These are phyloP conservation scores for Diaporthe vaccinii DNA, from an alignment of 2,329 filamentous ascomycete species.

Conservation along the genomic window DNA sequence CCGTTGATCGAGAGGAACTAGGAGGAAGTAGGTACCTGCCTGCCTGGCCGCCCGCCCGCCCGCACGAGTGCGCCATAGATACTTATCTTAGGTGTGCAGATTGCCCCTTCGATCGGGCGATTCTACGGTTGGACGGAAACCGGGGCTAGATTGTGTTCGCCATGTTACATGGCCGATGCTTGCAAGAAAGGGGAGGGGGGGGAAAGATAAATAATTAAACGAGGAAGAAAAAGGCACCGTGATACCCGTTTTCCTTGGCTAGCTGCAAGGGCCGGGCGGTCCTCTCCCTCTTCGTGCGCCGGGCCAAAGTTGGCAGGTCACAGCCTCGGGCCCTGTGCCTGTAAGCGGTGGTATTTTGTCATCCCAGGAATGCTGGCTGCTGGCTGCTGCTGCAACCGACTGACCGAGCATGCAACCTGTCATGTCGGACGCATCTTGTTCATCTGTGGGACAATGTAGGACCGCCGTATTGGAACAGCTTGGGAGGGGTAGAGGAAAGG, in stretches of 20 bases:
- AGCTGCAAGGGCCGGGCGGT: not conserved
- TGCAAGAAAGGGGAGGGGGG: not conserved
- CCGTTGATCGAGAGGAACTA: constrained; percentile 14
- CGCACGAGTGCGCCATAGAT: not conserved
- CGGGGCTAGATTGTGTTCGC: constrained; percentile 5
- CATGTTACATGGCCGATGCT: constrained; percentile 16
- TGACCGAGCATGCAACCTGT: constrained; percentile 32
- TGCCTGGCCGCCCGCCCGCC: not conserved
- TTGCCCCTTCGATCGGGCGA: constrained; percentile 22
- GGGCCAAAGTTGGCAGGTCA: not conserved
- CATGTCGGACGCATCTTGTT: constrained; percentile 38
- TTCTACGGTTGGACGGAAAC: constrained; percentile 1
- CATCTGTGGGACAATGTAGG: constrained; percentile 26
- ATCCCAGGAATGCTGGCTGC: not conserved
- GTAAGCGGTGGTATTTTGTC: not conserved
- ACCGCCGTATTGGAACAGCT: not conserved
- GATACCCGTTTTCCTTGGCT: constrained; percentile 1
- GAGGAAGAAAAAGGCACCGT: not conserved
- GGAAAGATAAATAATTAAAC: not conserved
- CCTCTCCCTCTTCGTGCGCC: not conserved
- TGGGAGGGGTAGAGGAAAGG: not conserved
- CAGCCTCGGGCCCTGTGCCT: constrained; percentile 1
- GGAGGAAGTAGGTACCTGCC: not conserved
- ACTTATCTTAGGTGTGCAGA: not conserved
- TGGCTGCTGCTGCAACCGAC: constrained; percentile 2